phyloP scores from a whole-genome alignment of 352 stramenopile species.

The Phytophthora quininea region DNA sequence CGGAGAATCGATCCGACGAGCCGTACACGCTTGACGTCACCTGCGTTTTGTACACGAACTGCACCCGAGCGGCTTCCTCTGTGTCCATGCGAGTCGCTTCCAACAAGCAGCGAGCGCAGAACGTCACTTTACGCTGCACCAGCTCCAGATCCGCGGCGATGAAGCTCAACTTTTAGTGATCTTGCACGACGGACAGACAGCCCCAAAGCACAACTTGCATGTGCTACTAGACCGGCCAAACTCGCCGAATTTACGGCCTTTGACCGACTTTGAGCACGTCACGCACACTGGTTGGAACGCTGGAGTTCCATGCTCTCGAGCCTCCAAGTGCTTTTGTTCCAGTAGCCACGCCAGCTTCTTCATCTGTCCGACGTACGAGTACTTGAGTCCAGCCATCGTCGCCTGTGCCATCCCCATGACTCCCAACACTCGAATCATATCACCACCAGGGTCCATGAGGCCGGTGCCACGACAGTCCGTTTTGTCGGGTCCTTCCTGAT shows the following conservation, averaged over 20 bases:
- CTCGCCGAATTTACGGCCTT: neutral
- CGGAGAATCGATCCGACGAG: neutral
- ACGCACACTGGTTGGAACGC: neutral
- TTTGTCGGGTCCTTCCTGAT: constrained; percentile 13
- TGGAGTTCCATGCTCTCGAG: neutral
- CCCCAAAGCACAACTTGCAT: constrained; percentile 15
- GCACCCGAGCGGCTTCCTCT: neutral
- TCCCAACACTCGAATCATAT: constrained; percentile 20
- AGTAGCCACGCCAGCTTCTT: constrained; percentile 29
- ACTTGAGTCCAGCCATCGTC: constrained; percentile 16
- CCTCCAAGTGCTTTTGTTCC: constrained; percentile 10
- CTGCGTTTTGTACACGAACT: neutral
- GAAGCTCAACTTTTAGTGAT: constrained; percentile 14
- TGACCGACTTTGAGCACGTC: constrained; percentile 14
- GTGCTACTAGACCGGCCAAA: constrained; percentile 6
- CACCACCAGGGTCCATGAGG: constrained; percentile 25
- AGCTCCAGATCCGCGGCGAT: constrained; percentile 12
- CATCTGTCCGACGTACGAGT: constrained; percentile 26
- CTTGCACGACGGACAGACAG: constrained; percentile 10
- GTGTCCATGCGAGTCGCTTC: constrained; percentile 12
- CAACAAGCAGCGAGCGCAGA: constrained; percentile 26
- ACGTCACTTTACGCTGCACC: constrained; percentile 16
- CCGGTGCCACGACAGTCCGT: constrained; percentile 18
- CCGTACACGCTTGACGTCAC: neutral
- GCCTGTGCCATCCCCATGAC: constrained; percentile 18